Percentiles rank a stretch among this genome's conserved stretches.
phyloP scores from a whole-genome alignment of 73 alveolate genomes.

The Paramecium primaurelia region DNA sequence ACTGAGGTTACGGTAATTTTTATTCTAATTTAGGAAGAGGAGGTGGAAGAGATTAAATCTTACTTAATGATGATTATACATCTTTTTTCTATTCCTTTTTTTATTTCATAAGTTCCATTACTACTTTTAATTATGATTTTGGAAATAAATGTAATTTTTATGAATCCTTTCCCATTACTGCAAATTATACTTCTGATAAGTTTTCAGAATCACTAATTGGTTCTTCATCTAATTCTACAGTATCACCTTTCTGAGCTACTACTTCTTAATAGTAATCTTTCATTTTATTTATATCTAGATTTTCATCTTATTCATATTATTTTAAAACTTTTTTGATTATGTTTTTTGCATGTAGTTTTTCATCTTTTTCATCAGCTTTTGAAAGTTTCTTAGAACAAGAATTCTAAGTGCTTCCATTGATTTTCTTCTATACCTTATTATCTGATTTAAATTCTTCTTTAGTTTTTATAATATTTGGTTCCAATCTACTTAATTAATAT shows the following conservation, averaged over 20 bases:
- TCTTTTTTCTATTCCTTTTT: not conserved
- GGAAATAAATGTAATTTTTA: not conserved
- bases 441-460: not conserved
- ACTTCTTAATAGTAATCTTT: not conserved
- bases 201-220: not conserved
- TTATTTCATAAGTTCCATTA: not conserved
- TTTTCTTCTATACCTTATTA: not conserved
- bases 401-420: not conserved
- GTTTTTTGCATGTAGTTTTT: not conserved
- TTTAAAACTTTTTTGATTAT: not conserved
- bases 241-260: not conserved
- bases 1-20: not conserved
- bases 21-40: conserved; percentile 3
- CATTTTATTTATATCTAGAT: not conserved
- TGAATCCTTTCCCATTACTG: conserved; percentile 13
- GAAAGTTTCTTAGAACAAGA: not conserved
- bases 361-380: not conserved
- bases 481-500: not conserved
- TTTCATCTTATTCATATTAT: not conserved
- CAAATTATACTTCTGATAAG: conserved; percentile 21
- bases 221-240: conserved; percentile 19
- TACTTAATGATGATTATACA: not conserved
- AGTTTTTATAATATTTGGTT: not conserved
- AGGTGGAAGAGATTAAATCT: not conserved
- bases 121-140: not conserved